These are phyloP conservation scores for Rubroboletus pulcherrimus DNA, from an alignment of 768 basidiomycete genomes.

Conservation along the genomic window DNA sequence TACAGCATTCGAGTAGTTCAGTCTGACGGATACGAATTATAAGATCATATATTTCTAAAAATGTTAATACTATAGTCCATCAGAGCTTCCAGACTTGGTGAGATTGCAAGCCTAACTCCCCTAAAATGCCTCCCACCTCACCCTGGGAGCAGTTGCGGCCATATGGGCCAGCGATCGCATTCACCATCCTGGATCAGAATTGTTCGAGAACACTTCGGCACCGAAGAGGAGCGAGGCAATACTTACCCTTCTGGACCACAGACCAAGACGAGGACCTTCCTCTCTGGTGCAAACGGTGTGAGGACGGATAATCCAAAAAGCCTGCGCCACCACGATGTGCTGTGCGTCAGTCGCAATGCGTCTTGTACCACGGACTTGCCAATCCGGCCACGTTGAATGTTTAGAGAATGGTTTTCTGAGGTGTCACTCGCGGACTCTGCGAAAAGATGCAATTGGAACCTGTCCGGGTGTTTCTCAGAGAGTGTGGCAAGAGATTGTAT, in stretches of 20 bases:
- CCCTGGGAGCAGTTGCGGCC: constrained; percentile 78
- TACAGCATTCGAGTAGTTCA: too few species aligned
- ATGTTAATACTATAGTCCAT: not conserved
- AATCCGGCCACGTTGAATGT: constrained; percentile 51
- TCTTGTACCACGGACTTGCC: constrained; percentile 45
- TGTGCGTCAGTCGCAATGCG: constrained; percentile 33
- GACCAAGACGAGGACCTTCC: constrained; percentile 61
- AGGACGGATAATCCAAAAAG: constrained; percentile 16
- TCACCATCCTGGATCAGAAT: constrained; percentile 57
- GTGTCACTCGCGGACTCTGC: constrained; percentile 44
- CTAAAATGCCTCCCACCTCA: constrained; percentile 59
- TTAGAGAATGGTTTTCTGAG: constrained; percentile 13
- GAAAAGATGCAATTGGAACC: constrained; percentile 56
- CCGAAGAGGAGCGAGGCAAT: not conserved
- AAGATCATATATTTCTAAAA: not conserved
- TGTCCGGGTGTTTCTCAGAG: constrained; percentile 50
- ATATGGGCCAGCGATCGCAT: constrained; percentile 69
- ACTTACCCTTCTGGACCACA: constrained; percentile 84
- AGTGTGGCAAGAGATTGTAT: constrained; percentile 49
- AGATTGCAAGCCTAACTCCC: constrained; percentile 57
- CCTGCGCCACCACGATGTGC: constrained; percentile 29
- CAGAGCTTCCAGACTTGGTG: constrained; percentile 70
- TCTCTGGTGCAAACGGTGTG: constrained; percentile 21
- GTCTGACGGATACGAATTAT: not conserved
- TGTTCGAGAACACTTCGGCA: not conserved